phyloP scores from a whole-genome alignment of 176 grass and related monocot species.

The Areca catechu region DNA sequence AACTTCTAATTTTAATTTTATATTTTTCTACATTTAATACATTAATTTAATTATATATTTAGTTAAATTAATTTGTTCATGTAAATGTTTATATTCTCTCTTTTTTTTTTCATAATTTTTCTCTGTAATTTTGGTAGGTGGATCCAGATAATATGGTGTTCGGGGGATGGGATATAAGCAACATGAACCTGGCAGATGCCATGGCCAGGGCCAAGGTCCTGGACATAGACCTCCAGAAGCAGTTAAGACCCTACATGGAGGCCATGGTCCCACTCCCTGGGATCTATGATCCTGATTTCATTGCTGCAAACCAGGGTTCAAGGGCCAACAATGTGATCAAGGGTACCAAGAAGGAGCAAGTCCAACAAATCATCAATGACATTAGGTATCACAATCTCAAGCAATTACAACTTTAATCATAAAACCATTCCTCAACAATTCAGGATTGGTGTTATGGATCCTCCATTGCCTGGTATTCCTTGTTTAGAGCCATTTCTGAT shows the following conservation, averaged over 20 bases:
- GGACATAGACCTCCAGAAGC: slow-evolving; percentile 97
- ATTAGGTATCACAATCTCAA: neutral
- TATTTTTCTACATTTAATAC: slow-evolving; percentile 2
- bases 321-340: slow-evolving; percentile 59
- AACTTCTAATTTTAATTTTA: neutral
- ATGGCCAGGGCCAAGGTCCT: slow-evolving; percentile 95
- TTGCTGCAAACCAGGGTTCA: slow-evolving; percentile 76
- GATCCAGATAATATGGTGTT: slow-evolving; percentile 90
- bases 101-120: too few relatives aligned
- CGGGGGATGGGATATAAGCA: slow-evolving; percentile 94
- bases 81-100: too few relatives aligned
- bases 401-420: too few relatives aligned
- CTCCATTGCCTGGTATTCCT: too few relatives aligned
- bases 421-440: neutral
- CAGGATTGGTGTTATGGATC: neutral
- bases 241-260: slow-evolving; percentile 95
- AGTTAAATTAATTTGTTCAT: too few relatives aligned
- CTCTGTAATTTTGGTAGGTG: slow-evolving; percentile 30
- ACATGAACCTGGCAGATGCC: slow-evolving; percentile 90
- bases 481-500: too few relatives aligned
- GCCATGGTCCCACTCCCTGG: slow-evolving; percentile 79
- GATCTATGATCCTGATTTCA: slow-evolving; percentile 82
- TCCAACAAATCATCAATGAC: slow-evolving; percentile 15
- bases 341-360: slow-evolving; percentile 81
- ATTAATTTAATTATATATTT: too few relatives aligned